Conservation (phyloP, 306 rosid species). For the Datisca glomerata region DNA sequence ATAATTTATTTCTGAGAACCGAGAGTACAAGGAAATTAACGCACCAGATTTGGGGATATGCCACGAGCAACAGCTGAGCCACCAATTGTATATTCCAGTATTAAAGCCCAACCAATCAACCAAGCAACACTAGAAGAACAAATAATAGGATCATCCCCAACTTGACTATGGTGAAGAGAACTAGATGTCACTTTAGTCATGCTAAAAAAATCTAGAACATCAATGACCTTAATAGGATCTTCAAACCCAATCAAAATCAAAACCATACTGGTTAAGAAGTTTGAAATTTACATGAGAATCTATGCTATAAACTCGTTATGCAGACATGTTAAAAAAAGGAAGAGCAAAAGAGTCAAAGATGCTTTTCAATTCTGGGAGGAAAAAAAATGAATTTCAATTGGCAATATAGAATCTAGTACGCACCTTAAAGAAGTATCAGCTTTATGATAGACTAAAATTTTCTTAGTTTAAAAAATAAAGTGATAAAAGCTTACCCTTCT, state of each 20-base stretch:
- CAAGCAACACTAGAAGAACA: slow-evolving; percentile 75
- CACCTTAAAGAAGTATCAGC: too few species aligned
- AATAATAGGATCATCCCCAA: too few species aligned
- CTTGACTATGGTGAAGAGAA: too few species aligned
- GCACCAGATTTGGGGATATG: slow-evolving; percentile 81
- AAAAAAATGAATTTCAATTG: too few species aligned
- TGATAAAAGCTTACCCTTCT: slow-evolving; percentile 54
- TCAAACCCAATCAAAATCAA: slow-evolving; percentile 2
- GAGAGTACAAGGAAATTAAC: neutral
- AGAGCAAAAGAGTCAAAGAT: neutral
- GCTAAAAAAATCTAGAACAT: neutral
- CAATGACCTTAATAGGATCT: neutral
- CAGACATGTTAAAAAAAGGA: neutral
- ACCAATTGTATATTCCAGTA: slow-evolving; percentile 82
- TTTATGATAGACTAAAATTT: too few species aligned
- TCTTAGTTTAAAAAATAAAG: neutral
- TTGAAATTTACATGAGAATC: too few species aligned
- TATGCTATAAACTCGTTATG: neutral
- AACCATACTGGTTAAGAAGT: neutral
- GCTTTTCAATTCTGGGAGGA: neutral
- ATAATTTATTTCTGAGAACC: neutral
- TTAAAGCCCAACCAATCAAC: slow-evolving; percentile 86
- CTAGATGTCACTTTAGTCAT: too few species aligned
- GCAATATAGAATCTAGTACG: too few species aligned
- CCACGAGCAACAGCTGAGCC: slow-evolving; percentile 93